Evolutionary conservation across 2,329 filamentous ascomycete genomes (phyloP), one percentile per base, ranked within the genome.

Genomic region (Stachybotrys elegans): DNA sequence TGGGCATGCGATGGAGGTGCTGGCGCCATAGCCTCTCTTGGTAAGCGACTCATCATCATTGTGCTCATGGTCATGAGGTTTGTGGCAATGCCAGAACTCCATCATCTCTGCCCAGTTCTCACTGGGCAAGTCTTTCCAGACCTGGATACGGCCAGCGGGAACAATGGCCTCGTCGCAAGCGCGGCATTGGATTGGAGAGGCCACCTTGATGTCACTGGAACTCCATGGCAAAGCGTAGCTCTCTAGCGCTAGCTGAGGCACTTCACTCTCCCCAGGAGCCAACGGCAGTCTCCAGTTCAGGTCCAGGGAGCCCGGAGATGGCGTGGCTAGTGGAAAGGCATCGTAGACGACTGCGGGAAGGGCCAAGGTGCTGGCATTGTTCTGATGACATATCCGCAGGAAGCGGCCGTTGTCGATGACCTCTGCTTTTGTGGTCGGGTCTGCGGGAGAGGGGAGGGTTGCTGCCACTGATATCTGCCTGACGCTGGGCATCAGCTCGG

Each of bases 21-120:
- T 83, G 22, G 90, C 88, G n/a, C 88, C 87, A 59, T 95, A 96
- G 1, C 88, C 91, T 57, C 88, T 86, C 11, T 73, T 68, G 25
- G 76, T 71, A 14, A 80, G 70, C 37, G 66, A 63, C n/a, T 76
- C 67, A 19, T 75, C 56, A 22, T 71, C 59, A 34, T 71, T 65
- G 23, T 62, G 51, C 16, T 63, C 63, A 48, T 81, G 71, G 44
- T 81, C 72, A 48, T 83, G 75, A 31, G 94, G 93, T 65, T 97
- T 97, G 65, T 98, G 93, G 58, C 93, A 98, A 65, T 98, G 94
- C 93, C 93, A 98, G 55, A 98, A 95, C 63, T 98, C 94, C 93
- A 98, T 98, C 91, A 98, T 95, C 68, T 98, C 93, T 1, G 93
- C 94, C 93, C 93, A 98, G 58, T 95, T 92, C 56, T 95, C 90